Percentiles rank a stretch among this genome's conserved stretches.
Conservation (phyloP, 495 filamentous ascomycete genomes). For the Trichocladium antarcticum region DNA sequence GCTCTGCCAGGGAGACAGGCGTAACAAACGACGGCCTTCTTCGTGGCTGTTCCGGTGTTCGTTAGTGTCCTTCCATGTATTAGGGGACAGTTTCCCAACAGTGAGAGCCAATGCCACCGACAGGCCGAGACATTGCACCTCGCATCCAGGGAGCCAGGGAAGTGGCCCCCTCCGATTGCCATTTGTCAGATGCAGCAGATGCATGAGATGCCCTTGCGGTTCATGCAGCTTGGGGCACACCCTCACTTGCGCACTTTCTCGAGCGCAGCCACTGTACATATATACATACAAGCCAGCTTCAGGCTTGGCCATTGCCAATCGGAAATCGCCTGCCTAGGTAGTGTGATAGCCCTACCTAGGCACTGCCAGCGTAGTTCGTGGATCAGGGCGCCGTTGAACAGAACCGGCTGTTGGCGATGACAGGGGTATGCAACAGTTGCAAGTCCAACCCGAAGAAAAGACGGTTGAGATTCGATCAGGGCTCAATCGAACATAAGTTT, state of each 20-base stretch:
- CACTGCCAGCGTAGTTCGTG: no score
- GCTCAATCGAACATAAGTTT: no score
- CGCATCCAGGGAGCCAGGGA: not conserved
- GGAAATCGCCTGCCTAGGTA: no score
- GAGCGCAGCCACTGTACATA: not conserved
- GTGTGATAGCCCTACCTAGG: no score
- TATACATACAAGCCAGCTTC: no score
- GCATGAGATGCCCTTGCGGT: slow-evolving; percentile 2
- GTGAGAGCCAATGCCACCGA: slow-evolving; percentile 5
- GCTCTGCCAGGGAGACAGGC: not conserved
- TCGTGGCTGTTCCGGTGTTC: not conserved
- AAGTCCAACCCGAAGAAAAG: no score
- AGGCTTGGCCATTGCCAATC: no score
- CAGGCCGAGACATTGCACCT: slow-evolving; percentile 7
- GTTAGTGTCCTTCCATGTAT: not conserved
- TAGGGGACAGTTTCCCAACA: not conserved
- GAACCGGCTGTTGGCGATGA: no score
- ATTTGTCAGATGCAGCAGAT: not conserved
- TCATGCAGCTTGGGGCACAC: not conserved
- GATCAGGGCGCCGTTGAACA: no score
- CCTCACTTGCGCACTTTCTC: not conserved
- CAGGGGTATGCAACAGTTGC: no score
- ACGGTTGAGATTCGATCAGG: no score
- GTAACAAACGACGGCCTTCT: not conserved
- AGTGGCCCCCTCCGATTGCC: not conserved